Base-by-base conservation (phyloP, 208 protist species). In the Strigomonas galati region DNA sequence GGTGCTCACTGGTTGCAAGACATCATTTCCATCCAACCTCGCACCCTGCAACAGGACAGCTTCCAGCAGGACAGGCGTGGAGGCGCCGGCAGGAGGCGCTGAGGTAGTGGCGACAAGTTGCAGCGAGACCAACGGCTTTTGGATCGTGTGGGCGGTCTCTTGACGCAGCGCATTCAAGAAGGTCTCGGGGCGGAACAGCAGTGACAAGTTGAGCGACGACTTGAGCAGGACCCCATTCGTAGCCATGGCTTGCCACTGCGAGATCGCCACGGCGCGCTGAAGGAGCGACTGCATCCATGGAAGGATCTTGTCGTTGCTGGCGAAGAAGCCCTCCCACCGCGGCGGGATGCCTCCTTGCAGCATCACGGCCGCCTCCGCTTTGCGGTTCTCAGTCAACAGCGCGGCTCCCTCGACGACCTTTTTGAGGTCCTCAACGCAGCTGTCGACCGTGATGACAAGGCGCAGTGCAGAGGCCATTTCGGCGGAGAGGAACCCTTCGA, bases 161-260 rank as follows among this genome's bases (percentile, higher is more conserved):
- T 98, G 97, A 2, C 96, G 87, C 51, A 99, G 71, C 30, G 97
- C 97, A 60, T 98, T 98, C 26, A 99, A 68, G 65, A 98, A 98
- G 35, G 95, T 98, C 60, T 89, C 71, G 2, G 97, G 93, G 9
- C 92, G 82, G 67, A 99, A 91, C 7, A 99, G 79, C 52, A 87
- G 71, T 15, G 81, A 79, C 17, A 98, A 82, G 37, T 93, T 74
- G 2, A 99, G 51, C 7, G 81, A 65, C 9, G 60, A 21, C 40
- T 72, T 76, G 12, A 98, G 80, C 21, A 99, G 76, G 23, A 75
- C 80, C 27, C 81, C 79, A 10, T 76, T 76, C 9, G 68, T 27
- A 21, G 78, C 57, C 61, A 79, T 58, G 10, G 53, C 66, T 51
- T 93, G 78, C 88, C 84, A 98, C 51, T 84, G 53, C 23, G 28